These are phyloP conservation scores for Ceriops decandra DNA, from an alignment of 345 rosid genomes.

Conservation along the genomic window DNA sequence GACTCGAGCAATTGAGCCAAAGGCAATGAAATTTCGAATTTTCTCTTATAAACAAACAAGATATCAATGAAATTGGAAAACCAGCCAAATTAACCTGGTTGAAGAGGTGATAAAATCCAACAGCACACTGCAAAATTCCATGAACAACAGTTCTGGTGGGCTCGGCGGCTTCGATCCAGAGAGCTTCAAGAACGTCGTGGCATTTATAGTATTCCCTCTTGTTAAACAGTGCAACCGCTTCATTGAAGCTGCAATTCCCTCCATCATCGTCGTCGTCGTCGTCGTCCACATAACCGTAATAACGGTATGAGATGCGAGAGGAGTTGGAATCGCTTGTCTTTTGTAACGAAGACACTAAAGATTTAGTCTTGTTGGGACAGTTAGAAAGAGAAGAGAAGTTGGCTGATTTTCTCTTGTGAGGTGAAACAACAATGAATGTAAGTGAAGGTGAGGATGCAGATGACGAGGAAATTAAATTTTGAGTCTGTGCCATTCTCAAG, in stretches of 20 bases:
- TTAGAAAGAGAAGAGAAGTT: not conserved
- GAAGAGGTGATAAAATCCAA: constrained; percentile 85
- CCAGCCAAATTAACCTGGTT: constrained; percentile 43
- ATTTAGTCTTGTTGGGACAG: not conserved
- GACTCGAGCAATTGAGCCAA: no score
- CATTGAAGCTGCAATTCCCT: constrained; percentile 39
- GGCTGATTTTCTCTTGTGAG: not conserved
- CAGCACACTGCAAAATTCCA: constrained; percentile 84
- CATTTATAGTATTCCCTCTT: constrained; percentile 68
- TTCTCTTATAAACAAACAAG: no score
- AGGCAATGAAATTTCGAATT: no score
- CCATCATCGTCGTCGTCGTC: constrained; percentile 16
- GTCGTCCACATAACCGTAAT: not conserved
- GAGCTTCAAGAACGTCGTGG: constrained; percentile 72
- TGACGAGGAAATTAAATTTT: constrained; percentile 7
- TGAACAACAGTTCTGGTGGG: constrained; percentile 68
- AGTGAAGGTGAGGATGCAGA: constrained; percentile 10
- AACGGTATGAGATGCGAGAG: constrained; percentile 30
- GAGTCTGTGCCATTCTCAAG: constrained; percentile 27
- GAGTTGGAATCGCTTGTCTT: constrained; percentile 3
- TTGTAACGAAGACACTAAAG: constrained; percentile 1
- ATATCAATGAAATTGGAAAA: not conserved
- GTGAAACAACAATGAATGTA: not conserved
- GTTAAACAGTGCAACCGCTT: constrained; percentile 66
- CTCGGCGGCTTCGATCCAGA: constrained; percentile 72